Percentiles rank a stretch among this genome's conserved stretches.
These are phyloP conservation scores for Neurospora tetrasperma DNA, from an alignment of 495 filamentous ascomycete genomes.

Conservation along the genomic window DNA sequence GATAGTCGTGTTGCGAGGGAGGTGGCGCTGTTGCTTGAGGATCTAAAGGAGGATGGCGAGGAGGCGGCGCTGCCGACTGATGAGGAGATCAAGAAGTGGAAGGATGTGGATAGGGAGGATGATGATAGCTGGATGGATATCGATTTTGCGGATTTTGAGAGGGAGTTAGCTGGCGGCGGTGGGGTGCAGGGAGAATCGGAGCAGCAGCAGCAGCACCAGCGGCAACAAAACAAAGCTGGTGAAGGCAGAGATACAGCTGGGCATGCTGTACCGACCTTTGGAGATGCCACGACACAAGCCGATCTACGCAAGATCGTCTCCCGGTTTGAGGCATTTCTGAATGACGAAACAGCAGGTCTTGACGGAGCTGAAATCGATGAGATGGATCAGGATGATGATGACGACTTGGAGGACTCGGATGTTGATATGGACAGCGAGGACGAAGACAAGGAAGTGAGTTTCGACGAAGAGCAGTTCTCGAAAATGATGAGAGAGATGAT, in stretches of 20 bases:
- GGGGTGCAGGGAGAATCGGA: slow-evolving; percentile 15
- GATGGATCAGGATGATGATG: slow-evolving; percentile 52
- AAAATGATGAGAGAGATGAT: slow-evolving; percentile 93
- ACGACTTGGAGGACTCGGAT: slow-evolving; percentile 30
- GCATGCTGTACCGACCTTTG: slow-evolving; percentile 37
- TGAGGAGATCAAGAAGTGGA: slow-evolving; percentile 62
- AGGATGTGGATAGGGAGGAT: slow-evolving; percentile 50
- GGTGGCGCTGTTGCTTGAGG: slow-evolving; percentile 62
- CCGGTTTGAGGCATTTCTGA: slow-evolving; percentile 84
- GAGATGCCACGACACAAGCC: slow-evolving; percentile 69
- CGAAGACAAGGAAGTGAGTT: slow-evolving; percentile 67
- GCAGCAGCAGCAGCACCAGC: not conserved
- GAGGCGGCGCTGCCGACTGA: slow-evolving; percentile 57
- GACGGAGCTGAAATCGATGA: slow-evolving; percentile 74
- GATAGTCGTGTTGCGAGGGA: slow-evolving; percentile 59
- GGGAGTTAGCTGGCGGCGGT: slow-evolving; percentile 47
- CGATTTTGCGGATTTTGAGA: slow-evolving; percentile 77
- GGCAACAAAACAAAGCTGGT: not conserved
- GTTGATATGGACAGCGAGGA: slow-evolving; percentile 33
- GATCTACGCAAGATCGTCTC: slow-evolving; percentile 83
- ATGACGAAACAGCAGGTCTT: slow-evolving; percentile 69
- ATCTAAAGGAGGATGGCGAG: slow-evolving; percentile 44
- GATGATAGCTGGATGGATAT: slow-evolving; percentile 92
- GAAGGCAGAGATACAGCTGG: not conserved
- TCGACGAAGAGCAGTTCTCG: slow-evolving; percentile 77